These are phyloP conservation scores for Xylariaceae sp. DNA, from an alignment of 2,329 filamentous ascomycete genomes.

Conservation along the genomic window DNA sequence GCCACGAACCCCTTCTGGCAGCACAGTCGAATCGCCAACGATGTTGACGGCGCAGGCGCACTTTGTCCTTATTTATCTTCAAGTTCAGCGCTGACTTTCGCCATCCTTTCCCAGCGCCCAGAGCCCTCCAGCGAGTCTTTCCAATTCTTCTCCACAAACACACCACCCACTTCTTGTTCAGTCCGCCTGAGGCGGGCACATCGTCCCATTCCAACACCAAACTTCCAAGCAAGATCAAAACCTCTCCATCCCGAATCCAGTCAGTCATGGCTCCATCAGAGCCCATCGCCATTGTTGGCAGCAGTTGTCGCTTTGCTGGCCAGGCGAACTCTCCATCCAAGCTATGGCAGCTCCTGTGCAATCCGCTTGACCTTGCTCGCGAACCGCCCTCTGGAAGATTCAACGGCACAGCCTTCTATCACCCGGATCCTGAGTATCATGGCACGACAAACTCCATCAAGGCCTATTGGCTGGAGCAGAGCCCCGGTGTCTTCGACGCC, in stretches of 20 bases:
- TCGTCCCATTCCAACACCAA: too few species aligned
- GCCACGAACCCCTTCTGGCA: too few species aligned
- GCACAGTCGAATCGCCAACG: too few species aligned
- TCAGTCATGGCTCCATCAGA: conserved; percentile 17
- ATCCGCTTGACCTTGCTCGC: conserved; percentile 25
- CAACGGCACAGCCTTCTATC: conserved; percentile 27
- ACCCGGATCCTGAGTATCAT: conserved; percentile 29
- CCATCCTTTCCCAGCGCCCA: too few species aligned
- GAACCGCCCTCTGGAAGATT: conserved; percentile 26
- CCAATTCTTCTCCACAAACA: too few species aligned
- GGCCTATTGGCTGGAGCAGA: conserved; percentile 29
- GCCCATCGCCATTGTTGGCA: conserved; percentile 30
- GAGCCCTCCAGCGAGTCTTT: too few species aligned
- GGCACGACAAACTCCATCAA: conserved; percentile 28
- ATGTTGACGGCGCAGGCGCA: too few species aligned
- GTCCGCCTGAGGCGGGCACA: too few species aligned
- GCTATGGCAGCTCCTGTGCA: conserved; percentile 26
- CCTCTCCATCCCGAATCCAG: conserved; percentile 11
- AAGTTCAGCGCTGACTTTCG: too few species aligned
- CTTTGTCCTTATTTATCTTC: too few species aligned
- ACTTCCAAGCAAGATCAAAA: too few species aligned
- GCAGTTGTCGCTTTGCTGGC: conserved; percentile 29
- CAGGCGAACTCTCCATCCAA: conserved; percentile 23
- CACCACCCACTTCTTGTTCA: too few species aligned
- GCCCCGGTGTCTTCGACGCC: conserved; percentile 28